Base-by-base conservation (phyloP, 2,329 filamentous ascomycete species). In the Grosmannia serpens region DNA sequence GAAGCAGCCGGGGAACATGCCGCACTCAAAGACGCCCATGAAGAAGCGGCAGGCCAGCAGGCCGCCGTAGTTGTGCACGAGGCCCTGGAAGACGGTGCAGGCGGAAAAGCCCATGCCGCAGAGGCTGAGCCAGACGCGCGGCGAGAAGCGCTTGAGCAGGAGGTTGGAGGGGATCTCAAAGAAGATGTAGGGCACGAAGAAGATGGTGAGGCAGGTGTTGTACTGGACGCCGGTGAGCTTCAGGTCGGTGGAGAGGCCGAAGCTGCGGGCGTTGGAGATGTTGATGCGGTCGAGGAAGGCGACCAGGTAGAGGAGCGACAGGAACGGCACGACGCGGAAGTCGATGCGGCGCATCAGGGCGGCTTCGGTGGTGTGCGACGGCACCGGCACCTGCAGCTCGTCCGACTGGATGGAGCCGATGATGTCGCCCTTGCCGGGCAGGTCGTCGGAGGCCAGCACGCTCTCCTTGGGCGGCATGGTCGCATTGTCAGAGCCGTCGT, bases 131-230 rank as follows among this genome's bases (percentile, higher is more conserved):
- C 86, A 90, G 53, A 88, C 73, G 62, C 85, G 79, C 1, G 86
- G 86, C 62, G 77, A 80, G 58, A 86, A 74, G 60, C 71, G 72
- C 74, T 91, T 91, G 55, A 91, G 74, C 31, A 90, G 71, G 58
- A 91, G 80, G 67, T 88, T 88, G 63, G 83, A 86, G 0, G 85
- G 86, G 58, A 91, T 88, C 73, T 89, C 85, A 64, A 82, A 79
- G 58, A 88, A 66, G 64, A 88, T 76, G 68, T 91, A 92, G 1
- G 88, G 87, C 1, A 91, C 80, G 71, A 91, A 92, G 74, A 92
- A 91, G 66, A 91, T 89, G 59, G 86, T 87, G 61, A 91, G 75
- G 1, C 85, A 62, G 3, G 64, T 66, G 70, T 90, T 91, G 72
- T 88, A 91, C 66, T 88, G 74, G 6, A 73, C 72, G 50, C 74